Evolutionary conservation across 176 grass and related monocot genomes (phyloP), one percentile per base, ranked within the genome.

Genomic region (Aegilops speltoides): DNA sequence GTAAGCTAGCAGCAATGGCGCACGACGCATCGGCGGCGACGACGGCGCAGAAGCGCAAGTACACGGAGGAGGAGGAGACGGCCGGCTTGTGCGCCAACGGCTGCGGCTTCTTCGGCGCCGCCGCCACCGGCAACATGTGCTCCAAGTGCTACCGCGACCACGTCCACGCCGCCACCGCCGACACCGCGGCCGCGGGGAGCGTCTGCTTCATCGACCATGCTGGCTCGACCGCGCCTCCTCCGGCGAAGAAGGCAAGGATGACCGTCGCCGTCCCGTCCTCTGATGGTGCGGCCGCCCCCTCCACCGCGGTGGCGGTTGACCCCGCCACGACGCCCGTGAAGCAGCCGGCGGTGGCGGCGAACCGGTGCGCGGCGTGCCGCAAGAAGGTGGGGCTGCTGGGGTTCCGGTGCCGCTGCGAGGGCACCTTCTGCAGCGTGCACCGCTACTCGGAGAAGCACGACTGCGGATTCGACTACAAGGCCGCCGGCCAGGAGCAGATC

Each of bases 61-160:
- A 54, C 50, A 1, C 50, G 1, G 12, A 31, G 64, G 54, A 24
- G 28, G 78, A 74, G 79, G 71, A 73, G 68, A 52, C 68, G 17
- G 84, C 23, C 68, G 83, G 56, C 80, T n/a, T 59, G 60, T 95
- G 93, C 83, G 68, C 82, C 12, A 95, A 74, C 64, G 86, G 87
- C 19, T 95, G 93, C 87, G 90, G 93, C 8, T 95, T 93, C 80
- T 95, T 93, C 4, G 93, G 93, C 24, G 85, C 65, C 77, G 29
- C 87, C 11, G 77, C 74, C 25, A 89, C 72, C 24, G 78, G 61
- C 25, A 78, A 89, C 79, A 50, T 94, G 60, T 94, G 89, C 71
- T 89, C 92, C 59, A 91, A 89, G 82, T 91, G 92, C 63, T 89
- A 85, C 85, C 78, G 46, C 34, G 88, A 88, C 15, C 45, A 61